A percentile compares a stretch with the other conserved stretches of the same genome.
These are phyloP conservation scores for Trichodelitschia bisporula DNA, from an alignment of 495 filamentous ascomycete genomes.

Conservation along the genomic window DNA sequence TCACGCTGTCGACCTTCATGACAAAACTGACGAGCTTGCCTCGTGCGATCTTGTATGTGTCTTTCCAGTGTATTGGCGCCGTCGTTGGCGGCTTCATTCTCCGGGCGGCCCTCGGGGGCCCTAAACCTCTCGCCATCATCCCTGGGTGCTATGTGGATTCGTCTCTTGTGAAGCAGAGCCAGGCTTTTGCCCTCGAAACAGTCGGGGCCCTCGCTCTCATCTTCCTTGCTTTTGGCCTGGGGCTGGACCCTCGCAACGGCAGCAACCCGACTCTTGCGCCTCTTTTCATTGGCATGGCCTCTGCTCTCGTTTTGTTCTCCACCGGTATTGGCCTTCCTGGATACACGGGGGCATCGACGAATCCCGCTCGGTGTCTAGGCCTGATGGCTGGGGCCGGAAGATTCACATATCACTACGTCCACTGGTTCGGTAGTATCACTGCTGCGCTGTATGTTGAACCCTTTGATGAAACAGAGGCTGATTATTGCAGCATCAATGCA, in stretches of 20 bases:
- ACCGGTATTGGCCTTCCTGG: slow-evolving; percentile 21
- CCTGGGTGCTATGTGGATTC: slow-evolving; percentile 8
- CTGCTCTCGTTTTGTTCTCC: slow-evolving; percentile 22
- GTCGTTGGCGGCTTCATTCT: slow-evolving; percentile 5
- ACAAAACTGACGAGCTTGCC: slow-evolving; percentile 5
- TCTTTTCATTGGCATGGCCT: slow-evolving; percentile 24
- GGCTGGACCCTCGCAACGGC: slow-evolving; percentile 30
- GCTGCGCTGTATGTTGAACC: too few species aligned
- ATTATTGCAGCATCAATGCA: too few species aligned
- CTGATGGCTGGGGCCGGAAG: slow-evolving; percentile 7
- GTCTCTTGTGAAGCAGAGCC: slow-evolving; percentile 2
- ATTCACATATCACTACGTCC: slow-evolving; percentile 5
- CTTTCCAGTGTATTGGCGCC: slow-evolving; percentile 6
- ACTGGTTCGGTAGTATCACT: slow-evolving; percentile 8
- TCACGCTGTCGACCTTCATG: slow-evolving; percentile 8
- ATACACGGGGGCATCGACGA: slow-evolving; percentile 19
- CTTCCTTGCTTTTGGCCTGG: slow-evolving; percentile 25
- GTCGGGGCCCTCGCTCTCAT: slow-evolving; percentile 5
- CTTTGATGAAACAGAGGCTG: too few species aligned
- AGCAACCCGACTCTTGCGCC: slow-evolving; percentile 23
- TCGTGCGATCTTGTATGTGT: slow-evolving; percentile 6
- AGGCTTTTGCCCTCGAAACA: slow-evolving; percentile 7
- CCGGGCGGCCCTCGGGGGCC: slow-evolving; percentile 1
- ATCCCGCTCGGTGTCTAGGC: slow-evolving; percentile 8
- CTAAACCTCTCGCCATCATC: background rate